Evolutionary conservation across 1,139 yeast genomes (phyloP), one percentile per base, ranked within the genome.

Genomic region (Magnusiomyces fungicola): DNA sequence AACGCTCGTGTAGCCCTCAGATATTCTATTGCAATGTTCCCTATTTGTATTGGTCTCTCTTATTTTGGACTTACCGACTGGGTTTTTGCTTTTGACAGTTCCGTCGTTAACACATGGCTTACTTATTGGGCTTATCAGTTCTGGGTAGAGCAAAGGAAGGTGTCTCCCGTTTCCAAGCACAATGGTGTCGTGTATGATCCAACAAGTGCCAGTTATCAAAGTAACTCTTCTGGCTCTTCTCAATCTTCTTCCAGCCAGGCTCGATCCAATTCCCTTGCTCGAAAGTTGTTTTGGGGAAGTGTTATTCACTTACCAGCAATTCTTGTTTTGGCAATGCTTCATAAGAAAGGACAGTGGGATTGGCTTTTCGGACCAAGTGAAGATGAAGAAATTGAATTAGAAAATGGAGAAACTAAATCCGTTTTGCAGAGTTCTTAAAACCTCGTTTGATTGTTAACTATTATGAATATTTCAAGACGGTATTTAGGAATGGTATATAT

Each of bases 311-410:
- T 94, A 48, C 98, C 99, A 1, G 92, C 87, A 0, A 83, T 94
- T 9, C 70, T 94, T 50, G 82, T 89, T 24, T 72, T 94, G 53
- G 97, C 97, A 1, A 89, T 94, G 89, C 66, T 90, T 48, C 98
- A 94, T 67, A 94, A 92, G 67, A 83, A 82, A 63, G 97, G 96
- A 2, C 90, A 90, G 65, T 90, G 97, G 97, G 95, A 88, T 63
- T 78, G 92, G 71, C 61, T 85, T 43, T 59, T 59, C 52, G 59
- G 57, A 1, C 39, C 47, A 16, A 43, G 43, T 32, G 55, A 52
- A 5, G 56, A 51, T 22, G 56, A 54, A 36, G 47, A 40, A 16
- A 18, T 32, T 32, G 36, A 12, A 6, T 14, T 32, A 9, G 16
- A 14, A n/a, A 32, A 32, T n/a, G 36, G 36, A 7, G 36, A 32